Percentiles rank a stretch among this genome's conserved stretches.
Conservation (phyloP, 2,329 filamentous ascomycete species). For the Pseudogymnoascus sp. region DNA sequence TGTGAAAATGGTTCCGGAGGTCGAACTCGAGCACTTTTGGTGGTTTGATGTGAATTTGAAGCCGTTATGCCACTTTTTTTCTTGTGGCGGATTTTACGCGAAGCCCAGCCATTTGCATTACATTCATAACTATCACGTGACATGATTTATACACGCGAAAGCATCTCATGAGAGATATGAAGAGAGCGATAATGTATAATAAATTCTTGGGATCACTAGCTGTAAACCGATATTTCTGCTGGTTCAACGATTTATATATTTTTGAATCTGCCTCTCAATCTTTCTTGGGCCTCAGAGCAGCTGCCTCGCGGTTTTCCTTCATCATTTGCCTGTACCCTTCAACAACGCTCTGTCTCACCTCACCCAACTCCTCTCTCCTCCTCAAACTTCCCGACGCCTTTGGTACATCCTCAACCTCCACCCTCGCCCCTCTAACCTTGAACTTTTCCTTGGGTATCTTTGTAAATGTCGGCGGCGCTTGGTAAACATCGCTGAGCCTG, state of each 20-base stretch:
- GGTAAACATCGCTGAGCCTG: slow-evolving; percentile 32
- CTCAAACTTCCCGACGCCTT: slow-evolving; percentile 62
- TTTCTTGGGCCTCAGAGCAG: neutral
- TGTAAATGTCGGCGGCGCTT: slow-evolving; percentile 27
- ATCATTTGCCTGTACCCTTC: slow-evolving; percentile 67
- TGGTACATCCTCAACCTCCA: slow-evolving; percentile 62
- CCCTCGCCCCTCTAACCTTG: slow-evolving; percentile 51
- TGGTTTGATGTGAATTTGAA: slow-evolving; percentile 7
- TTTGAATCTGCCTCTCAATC: neutral
- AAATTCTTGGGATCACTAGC: neutral
- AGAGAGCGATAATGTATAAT: neutral
- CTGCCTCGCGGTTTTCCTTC: slow-evolving; percentile 36
- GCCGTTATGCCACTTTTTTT: slow-evolving; percentile 7
- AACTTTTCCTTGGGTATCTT: slow-evolving; percentile 29
- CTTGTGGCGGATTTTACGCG: slow-evolving; percentile 1
- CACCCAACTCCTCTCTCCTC: slow-evolving; percentile 65
- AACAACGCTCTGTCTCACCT: slow-evolving; percentile 61
- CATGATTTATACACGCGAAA: neutral
- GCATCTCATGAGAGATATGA: neutral
- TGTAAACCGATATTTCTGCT: neutral
- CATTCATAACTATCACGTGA: slow-evolving; percentile 1
- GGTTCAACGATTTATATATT: neutral
- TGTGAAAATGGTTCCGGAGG: slow-evolving; percentile 7
- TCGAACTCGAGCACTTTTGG: slow-evolving; percentile 8
- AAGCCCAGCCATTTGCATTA: slow-evolving; percentile 3